A percentile compares a stretch with the other conserved stretches of the same genome.
Evolutionary conservation across 805 yeast species (phyloP).

Genomic region (Cyberlindnera misumaiensis): DNA sequence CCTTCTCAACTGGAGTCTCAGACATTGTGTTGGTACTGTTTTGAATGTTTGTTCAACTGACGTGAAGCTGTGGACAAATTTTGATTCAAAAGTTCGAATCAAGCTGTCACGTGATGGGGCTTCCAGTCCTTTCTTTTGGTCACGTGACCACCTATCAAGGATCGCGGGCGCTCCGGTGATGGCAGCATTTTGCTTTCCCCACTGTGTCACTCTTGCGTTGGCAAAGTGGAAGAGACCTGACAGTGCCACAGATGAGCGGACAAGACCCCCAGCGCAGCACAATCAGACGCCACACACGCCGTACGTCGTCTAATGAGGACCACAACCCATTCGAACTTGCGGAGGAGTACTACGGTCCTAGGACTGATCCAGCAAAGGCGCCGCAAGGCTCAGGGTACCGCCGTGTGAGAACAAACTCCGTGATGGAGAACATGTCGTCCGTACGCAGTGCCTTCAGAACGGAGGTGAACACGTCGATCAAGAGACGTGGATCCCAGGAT

Average conservation of each 20-base stretch:
- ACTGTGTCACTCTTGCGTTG: background rate
- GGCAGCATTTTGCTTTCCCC: background rate
- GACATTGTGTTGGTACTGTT: constrained; percentile 13
- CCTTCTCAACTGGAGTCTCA: constrained; percentile 17
- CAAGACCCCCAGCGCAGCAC: constrained; percentile 1
- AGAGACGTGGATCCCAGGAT: constrained; percentile 51
- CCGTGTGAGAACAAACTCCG: constrained; percentile 53
- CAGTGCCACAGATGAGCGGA: too few species aligned
- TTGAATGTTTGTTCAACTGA: background rate
- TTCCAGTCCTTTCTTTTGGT: too few species aligned
- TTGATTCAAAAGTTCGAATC: background rate
- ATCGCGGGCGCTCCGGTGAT: too few species aligned
- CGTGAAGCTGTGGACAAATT: background rate
- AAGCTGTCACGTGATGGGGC: background rate
- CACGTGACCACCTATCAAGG: too few species aligned
- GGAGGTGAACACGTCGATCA: constrained; percentile 23
- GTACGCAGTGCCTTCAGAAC: constrained; percentile 15
- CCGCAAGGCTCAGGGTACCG: constrained; percentile 35
- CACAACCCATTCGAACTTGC: constrained; percentile 58
- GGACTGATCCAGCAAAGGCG: constrained; percentile 46
- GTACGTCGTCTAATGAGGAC: constrained; percentile 23
- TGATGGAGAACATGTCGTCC: constrained; percentile 25
- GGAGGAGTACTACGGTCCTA: constrained; percentile 63
- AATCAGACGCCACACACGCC: constrained; percentile 5
- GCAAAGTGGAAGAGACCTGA: too few species aligned